Evolutionary conservation across 139 green algal genomes (phyloP), one percentile per base, ranked within the genome.

Genomic region (Closterium sp.): DNA sequence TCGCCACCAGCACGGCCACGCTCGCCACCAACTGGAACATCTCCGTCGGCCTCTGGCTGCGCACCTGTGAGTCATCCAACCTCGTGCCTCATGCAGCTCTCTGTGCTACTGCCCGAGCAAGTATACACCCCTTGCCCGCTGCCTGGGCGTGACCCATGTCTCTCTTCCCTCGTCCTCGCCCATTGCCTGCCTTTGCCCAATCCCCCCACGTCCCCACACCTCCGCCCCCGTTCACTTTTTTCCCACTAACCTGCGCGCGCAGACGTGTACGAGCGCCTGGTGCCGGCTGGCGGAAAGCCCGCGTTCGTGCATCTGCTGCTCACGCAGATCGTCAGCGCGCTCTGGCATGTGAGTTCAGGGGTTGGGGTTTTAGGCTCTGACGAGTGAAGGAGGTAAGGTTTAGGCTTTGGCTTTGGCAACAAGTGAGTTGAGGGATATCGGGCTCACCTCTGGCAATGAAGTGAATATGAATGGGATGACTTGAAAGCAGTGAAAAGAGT

Each of bases 21-120:
- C 91, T 94, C 32, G 90, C 92, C 29, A 45, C 88, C 28, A 84
- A 94, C 92, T 94, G 92, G 92, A 94, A 94, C 29, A 94, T 94
- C 86, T 89, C 89, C 11, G 90, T 94, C 32, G 30, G 89, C 27
- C 32, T 91, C 73, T 94, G 92, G 92, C 92, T 94, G 24, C 85
- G 91, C 28, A 79, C 86, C 28, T 94, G 91, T 94, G 91, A 70
- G 31, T 27, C 45, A 42, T 10, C 6, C 34, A 6, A 42, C n/a
- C n/a, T n/a, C n/a, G n/a, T n/a, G n/a, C n/a, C n/a, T n/a, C n/a
- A n/a, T n/a, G n/a, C n/a, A n/a, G n/a, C n/a, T n/a, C n/a, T n/a
- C n/a, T n/a, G n/a, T n/a, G n/a, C n/a, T 50, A 50, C 38, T 50
- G 38, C 7, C 38, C 7, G 38, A 9, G 38, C 7, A 50, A 9